Percentiles rank a stretch among this genome's conserved stretches.
Conservation (phyloP, 805 yeast genomes). For the Candida germanica region DNA sequence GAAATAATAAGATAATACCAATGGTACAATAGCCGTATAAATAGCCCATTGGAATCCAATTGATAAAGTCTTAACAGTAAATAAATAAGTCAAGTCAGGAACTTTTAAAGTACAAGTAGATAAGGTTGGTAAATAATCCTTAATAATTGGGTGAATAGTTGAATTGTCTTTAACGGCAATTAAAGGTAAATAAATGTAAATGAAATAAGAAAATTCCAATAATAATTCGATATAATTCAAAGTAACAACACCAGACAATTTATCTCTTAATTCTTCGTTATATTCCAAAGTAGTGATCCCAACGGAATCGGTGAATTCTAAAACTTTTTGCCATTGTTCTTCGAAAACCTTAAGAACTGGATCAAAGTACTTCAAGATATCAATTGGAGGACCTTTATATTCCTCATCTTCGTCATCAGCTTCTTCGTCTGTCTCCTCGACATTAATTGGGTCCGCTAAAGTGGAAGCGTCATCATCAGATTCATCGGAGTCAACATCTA, state of each 20-base stretch:
- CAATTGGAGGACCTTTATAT: constrained; percentile 38
- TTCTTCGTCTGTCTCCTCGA: constrained; percentile 10
- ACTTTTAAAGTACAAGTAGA: constrained; percentile 16
- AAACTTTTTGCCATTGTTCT: constrained; percentile 19
- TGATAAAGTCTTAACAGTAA: constrained; percentile 25
- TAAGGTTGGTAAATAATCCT: constrained; percentile 25
- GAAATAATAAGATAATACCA: constrained; percentile 45
- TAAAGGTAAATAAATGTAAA: constrained; percentile 33
- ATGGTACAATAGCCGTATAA: constrained; percentile 40
- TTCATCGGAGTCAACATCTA: constrained; percentile 21
- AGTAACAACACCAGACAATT: constrained; percentile 34
- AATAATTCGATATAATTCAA: constrained; percentile 31
- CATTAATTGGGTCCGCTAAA: neutral
- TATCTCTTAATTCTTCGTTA: constrained; percentile 38
- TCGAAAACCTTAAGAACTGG: constrained; percentile 34
- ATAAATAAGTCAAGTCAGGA: constrained; percentile 37
- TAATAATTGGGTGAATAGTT: constrained; percentile 34
- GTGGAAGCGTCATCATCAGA: constrained; percentile 21
- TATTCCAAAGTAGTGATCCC: constrained; percentile 35
- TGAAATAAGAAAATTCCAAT: constrained; percentile 28
- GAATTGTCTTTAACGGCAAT: constrained; percentile 34
- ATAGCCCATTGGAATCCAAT: constrained; percentile 40
- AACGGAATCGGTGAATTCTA: constrained; percentile 31
- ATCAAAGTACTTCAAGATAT: constrained; percentile 35
- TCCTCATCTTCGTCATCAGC: constrained; percentile 31